phyloP scores from a whole-genome alignment of 2,329 filamentous ascomycete species.

The Diaporthe vexans region DNA sequence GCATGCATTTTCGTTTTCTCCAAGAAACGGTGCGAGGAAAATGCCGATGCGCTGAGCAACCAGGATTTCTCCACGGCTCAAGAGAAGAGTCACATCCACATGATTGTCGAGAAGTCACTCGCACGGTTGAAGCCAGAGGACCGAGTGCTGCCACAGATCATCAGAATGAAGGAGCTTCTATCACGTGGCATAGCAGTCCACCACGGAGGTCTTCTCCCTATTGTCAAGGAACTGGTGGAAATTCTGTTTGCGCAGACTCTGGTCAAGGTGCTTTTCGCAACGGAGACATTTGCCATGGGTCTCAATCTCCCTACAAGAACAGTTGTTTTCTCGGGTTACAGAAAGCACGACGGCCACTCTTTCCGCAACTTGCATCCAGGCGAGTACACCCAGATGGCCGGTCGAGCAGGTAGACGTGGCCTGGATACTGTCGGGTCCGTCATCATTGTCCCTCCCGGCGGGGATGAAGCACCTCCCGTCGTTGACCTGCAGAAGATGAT shows the following conservation, averaged over 20 bases:
- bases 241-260: slow-evolving; percentile 95
- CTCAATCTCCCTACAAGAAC: slow-evolving; percentile 95
- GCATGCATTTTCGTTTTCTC: slow-evolving; percentile 99
- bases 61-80: slow-evolving; percentile 93
- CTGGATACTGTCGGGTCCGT: slow-evolving; percentile 94
- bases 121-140: slow-evolving; percentile 93
- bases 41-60: slow-evolving; percentile 94
- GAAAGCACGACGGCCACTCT: slow-evolving; percentile 93
- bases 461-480: slow-evolving; percentile 90
- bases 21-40: slow-evolving; percentile 97
- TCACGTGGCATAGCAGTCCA: slow-evolving; percentile 94
- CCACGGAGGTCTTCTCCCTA: slow-evolving; percentile 92
- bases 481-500: slow-evolving; percentile 92
- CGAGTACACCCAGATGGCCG: slow-evolving; percentile 99
- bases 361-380: slow-evolving; percentile 94
- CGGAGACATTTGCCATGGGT: slow-evolving; percentile 99
- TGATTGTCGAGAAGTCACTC: slow-evolving; percentile 96
- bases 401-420: slow-evolving; percentile 91
- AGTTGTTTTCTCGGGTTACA: slow-evolving; percentile 96
- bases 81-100: slow-evolving; percentile 97
- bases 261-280: slow-evolving; percentile 97
- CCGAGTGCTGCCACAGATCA: slow-evolving; percentile 89
- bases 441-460: slow-evolving; percentile 88
- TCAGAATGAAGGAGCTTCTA: slow-evolving; percentile 86
- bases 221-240: slow-evolving; percentile 98